Evolutionary conservation across 169 alveolate genomes (phyloP).

Genomic region (Cryptosporidium canis): DNA sequence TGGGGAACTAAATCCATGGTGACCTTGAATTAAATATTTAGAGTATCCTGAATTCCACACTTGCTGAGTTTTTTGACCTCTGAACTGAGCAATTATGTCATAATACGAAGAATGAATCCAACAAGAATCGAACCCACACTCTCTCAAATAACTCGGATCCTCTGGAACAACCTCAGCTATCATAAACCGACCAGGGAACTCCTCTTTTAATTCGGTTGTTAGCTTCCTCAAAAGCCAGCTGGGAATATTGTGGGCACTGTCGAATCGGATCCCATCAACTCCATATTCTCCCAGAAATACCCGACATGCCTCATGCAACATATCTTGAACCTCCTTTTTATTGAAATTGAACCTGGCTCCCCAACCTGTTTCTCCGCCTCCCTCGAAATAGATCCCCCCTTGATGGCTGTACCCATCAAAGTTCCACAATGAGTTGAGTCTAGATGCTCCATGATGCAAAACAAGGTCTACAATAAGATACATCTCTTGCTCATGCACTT

Average conservation of each 20-base stretch:
- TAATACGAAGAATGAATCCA: constrained; percentile 78
- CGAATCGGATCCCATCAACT: constrained; percentile 77
- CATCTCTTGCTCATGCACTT: constrained; percentile 55
- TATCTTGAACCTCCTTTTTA: constrained; percentile 73
- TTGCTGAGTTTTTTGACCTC: constrained; percentile 37
- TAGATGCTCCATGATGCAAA: constrained; percentile 76
- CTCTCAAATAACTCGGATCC: constrained; percentile 67
- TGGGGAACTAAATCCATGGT: constrained; percentile 72
- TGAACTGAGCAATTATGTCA: constrained; percentile 61
- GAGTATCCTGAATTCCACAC: constrained; percentile 57
- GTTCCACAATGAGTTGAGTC: constrained; percentile 76
- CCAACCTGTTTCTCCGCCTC: constrained; percentile 80
- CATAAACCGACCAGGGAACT: constrained; percentile 59
- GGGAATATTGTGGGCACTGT: constrained; percentile 77
- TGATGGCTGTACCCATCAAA: constrained; percentile 74
- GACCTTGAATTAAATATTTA: constrained; percentile 54
- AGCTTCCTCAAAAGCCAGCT: constrained; percentile 13
- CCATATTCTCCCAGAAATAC: constrained; percentile 74
- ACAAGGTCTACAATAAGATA: constrained; percentile 70
- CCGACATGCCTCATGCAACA: constrained; percentile 72
- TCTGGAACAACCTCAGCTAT: constrained; percentile 79
- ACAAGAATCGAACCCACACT: constrained; percentile 75
- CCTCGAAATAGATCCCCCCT: constrained; percentile 79
- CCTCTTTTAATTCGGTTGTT: constrained; percentile 7
- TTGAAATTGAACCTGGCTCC: constrained; percentile 76